phyloP scores from a whole-genome alignment of 768 basidiomycete genomes.

The Mycena albidolilacea region DNA sequence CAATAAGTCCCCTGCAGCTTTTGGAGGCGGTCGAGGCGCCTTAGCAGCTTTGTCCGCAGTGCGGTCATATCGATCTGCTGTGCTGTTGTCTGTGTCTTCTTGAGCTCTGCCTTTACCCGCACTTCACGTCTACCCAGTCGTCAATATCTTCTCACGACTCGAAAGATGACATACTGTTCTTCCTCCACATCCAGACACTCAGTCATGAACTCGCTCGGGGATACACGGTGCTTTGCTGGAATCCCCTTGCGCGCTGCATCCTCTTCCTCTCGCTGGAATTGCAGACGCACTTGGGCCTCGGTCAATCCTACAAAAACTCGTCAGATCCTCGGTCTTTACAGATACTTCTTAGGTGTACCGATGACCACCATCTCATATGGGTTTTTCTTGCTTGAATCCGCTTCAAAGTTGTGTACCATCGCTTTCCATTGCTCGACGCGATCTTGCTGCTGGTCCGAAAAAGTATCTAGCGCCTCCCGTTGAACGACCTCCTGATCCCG shows the following conservation, averaged over 20 bases:
- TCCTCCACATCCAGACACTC: slow-evolving; percentile 9
- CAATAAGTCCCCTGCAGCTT: not conserved
- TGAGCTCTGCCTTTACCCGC: slow-evolving; percentile 35
- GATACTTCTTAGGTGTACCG: not conserved
- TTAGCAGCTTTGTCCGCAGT: not conserved
- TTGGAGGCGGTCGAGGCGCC: not conserved
- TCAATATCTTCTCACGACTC: too few relatives aligned
- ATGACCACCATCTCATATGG: not conserved
- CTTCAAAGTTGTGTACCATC: slow-evolving; percentile 10
- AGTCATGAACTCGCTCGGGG: not conserved
- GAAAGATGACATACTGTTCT: slow-evolving; percentile 7
- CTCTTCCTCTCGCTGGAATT: slow-evolving; percentile 4
- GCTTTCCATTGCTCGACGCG: slow-evolving; percentile 3
- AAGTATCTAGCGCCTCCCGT: not conserved
- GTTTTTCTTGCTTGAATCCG: not conserved
- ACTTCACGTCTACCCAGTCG: slow-evolving; percentile 7
- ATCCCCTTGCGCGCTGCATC: not conserved
- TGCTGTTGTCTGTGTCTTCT: slow-evolving; percentile 4
- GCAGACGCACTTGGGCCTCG: not conserved
- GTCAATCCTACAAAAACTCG: not conserved
- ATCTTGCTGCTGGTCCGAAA: not conserved
- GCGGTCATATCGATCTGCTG: not conserved
- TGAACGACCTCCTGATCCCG: not conserved
- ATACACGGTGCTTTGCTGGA: not conserved
- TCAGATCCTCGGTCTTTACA: too few relatives aligned